Base-by-base conservation (phyloP, 2,329 filamentous ascomycete species). In the Aspergillus quadrilineatus region DNA sequence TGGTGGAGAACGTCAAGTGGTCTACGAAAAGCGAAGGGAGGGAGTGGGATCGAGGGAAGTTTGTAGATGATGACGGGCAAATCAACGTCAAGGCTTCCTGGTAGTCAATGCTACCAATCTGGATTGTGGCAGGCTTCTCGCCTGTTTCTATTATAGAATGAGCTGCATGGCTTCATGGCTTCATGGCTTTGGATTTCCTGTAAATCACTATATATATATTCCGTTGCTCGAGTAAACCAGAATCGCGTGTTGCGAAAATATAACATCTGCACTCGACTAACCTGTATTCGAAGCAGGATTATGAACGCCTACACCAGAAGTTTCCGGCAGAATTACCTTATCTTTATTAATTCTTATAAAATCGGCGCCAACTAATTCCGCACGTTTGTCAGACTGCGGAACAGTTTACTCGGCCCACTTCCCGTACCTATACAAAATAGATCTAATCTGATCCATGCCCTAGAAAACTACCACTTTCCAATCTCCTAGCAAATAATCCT, bases 1-100 rank as follows among this genome's bases (percentile, higher is more conserved):
- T 86, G 63, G 82, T 92, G 1, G 82, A 85, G 37, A 84, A 87
- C 65, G 87, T 95, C 2, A 82, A 78, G 50, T 96, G 91, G 91
- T 80, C 82, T 37, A 88, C 86, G 66, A 79, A 75, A 55, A 89
- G 89, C 1, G 86, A 93, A 68, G 74, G 79, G 1, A 79, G 86
- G 56, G 86, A 87, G 66, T 89, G 85, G 85, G 86, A 88, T 76
- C 75, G 81, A 46, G 86, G 86, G 1, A 88, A 88, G 66, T 78
- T 82, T 26, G 67, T 85, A 43, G 78, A 82, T 61, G 78, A 79
- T 7, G 78, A 85, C 65, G 84, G 82, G 2, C 72, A 78, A 63
- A 75, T 85, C 44, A 75, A 78, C 45, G 66, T 82, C 26, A 77
- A 76, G 58, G 75, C 80, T 32, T 70, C 76, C 14, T 85, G 82